phyloP scores from a whole-genome alignment of 2,329 filamentous ascomycete species.

The Fusarium sp. region DNA sequence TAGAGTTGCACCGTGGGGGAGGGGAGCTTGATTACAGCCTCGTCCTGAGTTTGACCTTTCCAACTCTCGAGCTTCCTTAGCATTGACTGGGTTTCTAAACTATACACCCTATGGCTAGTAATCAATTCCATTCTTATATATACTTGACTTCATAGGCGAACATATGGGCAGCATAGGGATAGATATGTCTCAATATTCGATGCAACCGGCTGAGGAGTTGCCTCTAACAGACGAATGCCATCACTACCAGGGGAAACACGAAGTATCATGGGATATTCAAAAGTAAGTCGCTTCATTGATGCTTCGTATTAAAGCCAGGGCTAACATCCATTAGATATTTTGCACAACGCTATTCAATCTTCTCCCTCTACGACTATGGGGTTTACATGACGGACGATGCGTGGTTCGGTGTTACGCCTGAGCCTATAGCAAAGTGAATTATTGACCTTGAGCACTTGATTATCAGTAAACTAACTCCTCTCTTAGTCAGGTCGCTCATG shows the following conservation, averaged over 20 bases:
- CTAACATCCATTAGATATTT: slow-evolving; percentile 73
- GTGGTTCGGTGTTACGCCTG: slow-evolving; percentile 97
- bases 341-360: slow-evolving; percentile 87
- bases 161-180: slow-evolving; percentile 26
- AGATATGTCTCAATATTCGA: slow-evolving; percentile 39
- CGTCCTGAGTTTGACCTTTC: slow-evolving; percentile 38
- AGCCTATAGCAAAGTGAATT: slow-evolving; percentile 82
- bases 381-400: slow-evolving; percentile 91
- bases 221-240: slow-evolving; percentile 71
- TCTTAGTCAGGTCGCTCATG: slow-evolving; percentile 74
- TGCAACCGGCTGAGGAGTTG: slow-evolving; percentile 56
- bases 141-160: background rate
- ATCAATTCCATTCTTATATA: background rate
- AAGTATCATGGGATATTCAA: slow-evolving; percentile 84
- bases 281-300: slow-evolving; percentile 67
- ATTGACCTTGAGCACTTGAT: background rate
- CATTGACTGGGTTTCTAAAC: background rate
- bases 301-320: background rate
- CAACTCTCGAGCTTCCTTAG: slow-evolving; percentile 3
- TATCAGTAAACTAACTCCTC: background rate
- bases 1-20: slow-evolving; percentile 28
- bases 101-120: background rate
- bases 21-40: slow-evolving; percentile 40
- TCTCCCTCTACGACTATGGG: slow-evolving; percentile 85
- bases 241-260: slow-evolving; percentile 74